Percentiles rank a stretch among this genome's conserved stretches.
Conservation (phyloP, 768 basidiomycete genomes). For the Cyathus striatus region DNA sequence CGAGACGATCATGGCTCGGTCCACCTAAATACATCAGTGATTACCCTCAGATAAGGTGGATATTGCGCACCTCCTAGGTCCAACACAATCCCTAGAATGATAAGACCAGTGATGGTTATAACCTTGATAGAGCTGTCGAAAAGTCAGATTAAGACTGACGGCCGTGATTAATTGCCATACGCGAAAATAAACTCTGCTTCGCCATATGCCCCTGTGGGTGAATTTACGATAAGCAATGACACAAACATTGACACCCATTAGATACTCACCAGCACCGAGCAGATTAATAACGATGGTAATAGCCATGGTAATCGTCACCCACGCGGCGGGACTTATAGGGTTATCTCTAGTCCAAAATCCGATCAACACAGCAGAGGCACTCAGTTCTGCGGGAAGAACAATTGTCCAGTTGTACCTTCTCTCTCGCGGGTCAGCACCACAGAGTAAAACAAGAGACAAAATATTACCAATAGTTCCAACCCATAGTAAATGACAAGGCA, state of each 20-base stretch:
- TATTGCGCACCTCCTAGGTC: slow-evolving; percentile 62
- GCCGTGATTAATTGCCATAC: slow-evolving; percentile 29
- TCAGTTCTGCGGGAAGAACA: slow-evolving; percentile 67
- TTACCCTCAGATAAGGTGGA: not conserved
- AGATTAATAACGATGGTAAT: slow-evolving; percentile 76
- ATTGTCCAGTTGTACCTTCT: slow-evolving; percentile 59
- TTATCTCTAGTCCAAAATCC: slow-evolving; percentile 55
- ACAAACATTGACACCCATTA: no score
- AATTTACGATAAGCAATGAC: no score
- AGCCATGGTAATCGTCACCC: slow-evolving; percentile 74
- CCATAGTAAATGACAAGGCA: slow-evolving; percentile 59
- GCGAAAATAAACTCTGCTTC: slow-evolving; percentile 88
- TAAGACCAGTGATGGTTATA: slow-evolving; percentile 72
- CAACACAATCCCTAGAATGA: slow-evolving; percentile 67
- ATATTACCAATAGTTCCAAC: slow-evolving; percentile 50
- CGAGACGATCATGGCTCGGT: slow-evolving; percentile 69
- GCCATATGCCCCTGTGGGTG: slow-evolving; percentile 55
- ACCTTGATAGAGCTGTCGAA: slow-evolving; percentile 73
- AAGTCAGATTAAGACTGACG: not conserved
- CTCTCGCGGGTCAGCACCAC: not conserved
- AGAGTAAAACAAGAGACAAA: not conserved
- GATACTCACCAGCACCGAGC: slow-evolving; percentile 52
- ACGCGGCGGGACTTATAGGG: slow-evolving; percentile 57
- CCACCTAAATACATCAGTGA: slow-evolving; percentile 44
- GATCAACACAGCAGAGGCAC: slow-evolving; percentile 73